Base-by-base conservation (phyloP, 164 flowering plant genomes). In the Sextonia rubra region DNA sequence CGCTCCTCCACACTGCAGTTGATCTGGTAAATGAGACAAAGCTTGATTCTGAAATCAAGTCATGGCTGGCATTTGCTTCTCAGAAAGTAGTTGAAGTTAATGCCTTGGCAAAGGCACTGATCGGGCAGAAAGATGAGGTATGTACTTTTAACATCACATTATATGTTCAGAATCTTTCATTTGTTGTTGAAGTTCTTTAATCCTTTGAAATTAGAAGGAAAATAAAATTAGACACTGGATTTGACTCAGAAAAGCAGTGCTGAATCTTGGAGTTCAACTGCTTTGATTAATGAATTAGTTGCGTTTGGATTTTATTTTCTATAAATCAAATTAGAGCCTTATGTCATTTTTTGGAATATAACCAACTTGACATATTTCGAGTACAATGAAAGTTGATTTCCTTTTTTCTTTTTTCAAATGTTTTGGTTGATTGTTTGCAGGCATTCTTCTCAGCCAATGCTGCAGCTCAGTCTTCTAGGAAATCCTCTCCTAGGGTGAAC, bases 1-100 rank as follows among this genome's bases (percentile, higher is more conserved):
- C 96, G 7, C 96, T 90, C 64, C 87, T 87, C 67, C 96, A 90
- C 85, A 90, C 93, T 66, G 90, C 96, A 30, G 93, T 90, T 78
- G 96, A 90, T 79, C 80, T 86, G 14, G 82, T 84, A 17, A 89
- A 89, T 66, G 93, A 90, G 83, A 80, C 89, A n/a, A 89, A 88
- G 81, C 73, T 90, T 52, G 96, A 90, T 69, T 9, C 69, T 25
- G 96, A 90, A 71, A 77, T 90, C 70, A 90, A 88, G 75, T 89
- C 93, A 56, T 90, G 96, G 95, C 81, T 90, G 63, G 91, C 93
- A 48, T 89, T 89, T 81, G 90, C 93, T 23, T 89, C 91, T 20
- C 93, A 89, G 74, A 88, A 88, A 66, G 67, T 89, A 7, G 85
- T 87, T 73, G 91, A 89, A 81, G 92, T 89, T 17, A 83, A 85